phyloP scores from a whole-genome alignment of 495 filamentous ascomycete species.

The Cenococcum geophilum region DNA sequence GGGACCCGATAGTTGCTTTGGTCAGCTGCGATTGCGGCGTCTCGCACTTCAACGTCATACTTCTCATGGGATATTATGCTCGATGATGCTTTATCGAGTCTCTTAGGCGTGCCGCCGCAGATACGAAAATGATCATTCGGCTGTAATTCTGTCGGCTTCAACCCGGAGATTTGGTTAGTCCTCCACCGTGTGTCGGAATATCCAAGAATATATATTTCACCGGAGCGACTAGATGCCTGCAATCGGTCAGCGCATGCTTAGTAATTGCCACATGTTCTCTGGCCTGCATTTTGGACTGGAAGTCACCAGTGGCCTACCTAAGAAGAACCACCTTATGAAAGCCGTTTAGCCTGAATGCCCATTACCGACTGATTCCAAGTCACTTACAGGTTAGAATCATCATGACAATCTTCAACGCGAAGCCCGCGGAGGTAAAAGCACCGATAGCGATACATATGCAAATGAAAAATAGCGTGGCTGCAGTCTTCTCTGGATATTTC shows the following conservation, averaged over 20 bases:
- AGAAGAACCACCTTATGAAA: constrained; percentile 27
- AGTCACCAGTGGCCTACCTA: constrained; percentile 28
- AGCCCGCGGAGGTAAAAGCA: constrained; percentile 17
- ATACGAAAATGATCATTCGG: constrained; percentile 41
- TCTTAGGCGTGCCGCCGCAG: constrained; percentile 36
- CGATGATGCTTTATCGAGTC: constrained; percentile 32
- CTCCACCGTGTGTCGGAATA: constrained; percentile 27
- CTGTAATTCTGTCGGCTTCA: background rate
- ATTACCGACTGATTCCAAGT: no score
- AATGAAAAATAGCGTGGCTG: constrained; percentile 19
- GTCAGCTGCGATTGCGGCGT: background rate
- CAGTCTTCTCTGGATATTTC: constrained; percentile 23
- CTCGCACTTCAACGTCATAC: constrained; percentile 17
- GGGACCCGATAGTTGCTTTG: constrained; percentile 2
- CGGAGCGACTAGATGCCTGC: constrained; percentile 27
- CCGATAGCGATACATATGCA: constrained; percentile 16
- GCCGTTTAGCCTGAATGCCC: background rate
- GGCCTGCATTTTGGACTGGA: constrained; percentile 23
- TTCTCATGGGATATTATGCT: constrained; percentile 25
- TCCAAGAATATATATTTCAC: constrained; percentile 32
- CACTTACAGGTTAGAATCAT: constrained; percentile 21
- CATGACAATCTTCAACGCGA: constrained; percentile 13
- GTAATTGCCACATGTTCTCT: no score
- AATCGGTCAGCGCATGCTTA: no score
- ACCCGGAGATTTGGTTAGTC: background rate